These are phyloP conservation scores for Candida coquimbonensis DNA, from an alignment of 805 yeast genomes.

Conservation along the genomic window DNA sequence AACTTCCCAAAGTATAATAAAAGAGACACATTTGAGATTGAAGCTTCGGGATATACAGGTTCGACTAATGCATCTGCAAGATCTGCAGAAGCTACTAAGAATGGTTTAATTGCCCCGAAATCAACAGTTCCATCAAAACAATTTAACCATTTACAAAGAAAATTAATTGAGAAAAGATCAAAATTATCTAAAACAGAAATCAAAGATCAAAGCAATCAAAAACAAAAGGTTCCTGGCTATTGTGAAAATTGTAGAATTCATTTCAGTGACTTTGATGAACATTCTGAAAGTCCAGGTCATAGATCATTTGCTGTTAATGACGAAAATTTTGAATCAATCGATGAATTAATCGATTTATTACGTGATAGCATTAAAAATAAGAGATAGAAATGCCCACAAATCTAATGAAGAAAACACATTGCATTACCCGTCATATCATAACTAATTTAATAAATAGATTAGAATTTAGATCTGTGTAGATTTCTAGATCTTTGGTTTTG, in stretches of 20 bases:
- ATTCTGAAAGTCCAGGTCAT: conserved; percentile 63
- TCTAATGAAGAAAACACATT: not conserved
- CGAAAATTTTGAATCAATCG: conserved; percentile 69
- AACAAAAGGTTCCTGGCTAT: conserved; percentile 53
- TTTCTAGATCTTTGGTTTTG: no score
- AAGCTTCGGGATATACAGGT: conserved; percentile 54
- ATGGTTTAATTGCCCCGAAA: conserved; percentile 55
- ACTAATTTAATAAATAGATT: no score
- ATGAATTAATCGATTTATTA: conserved; percentile 49
- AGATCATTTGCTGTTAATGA: conserved; percentile 69
- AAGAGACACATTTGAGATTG: conserved; percentile 42
- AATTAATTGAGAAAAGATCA: conserved; percentile 25
- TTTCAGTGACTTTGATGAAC: conserved; percentile 75
- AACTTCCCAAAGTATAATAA: conserved; percentile 18
- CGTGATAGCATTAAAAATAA: conserved; percentile 15
- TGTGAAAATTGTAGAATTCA: conserved; percentile 91
- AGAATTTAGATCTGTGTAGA: no score
- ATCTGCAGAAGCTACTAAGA: conserved; percentile 30
- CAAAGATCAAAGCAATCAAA: conserved; percentile 8
- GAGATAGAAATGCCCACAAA: conserved; percentile 4
- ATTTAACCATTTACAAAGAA: conserved; percentile 39
- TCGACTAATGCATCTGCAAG: conserved; percentile 28
- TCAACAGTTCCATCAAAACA: conserved; percentile 51
- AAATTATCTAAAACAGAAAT: conserved; percentile 12
- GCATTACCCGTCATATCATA: not conserved